Conservation (phyloP, 768 basidiomycete species). For the Suillus cothurnatus region DNA sequence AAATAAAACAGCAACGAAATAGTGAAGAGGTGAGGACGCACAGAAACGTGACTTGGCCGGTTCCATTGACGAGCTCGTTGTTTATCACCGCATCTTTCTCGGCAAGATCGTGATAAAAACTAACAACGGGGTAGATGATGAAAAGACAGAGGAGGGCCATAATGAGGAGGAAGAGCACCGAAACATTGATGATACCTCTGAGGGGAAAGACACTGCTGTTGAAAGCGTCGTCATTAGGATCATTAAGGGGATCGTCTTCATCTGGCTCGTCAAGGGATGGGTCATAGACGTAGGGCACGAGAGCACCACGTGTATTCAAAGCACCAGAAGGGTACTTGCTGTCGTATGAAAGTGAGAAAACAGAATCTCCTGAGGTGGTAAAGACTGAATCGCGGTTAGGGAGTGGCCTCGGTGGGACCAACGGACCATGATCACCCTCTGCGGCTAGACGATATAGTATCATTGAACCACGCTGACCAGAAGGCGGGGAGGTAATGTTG, state of each 20-base stretch:
- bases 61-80: constrained; percentile 67
- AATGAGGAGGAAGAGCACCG: constrained; percentile 65
- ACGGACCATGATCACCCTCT: constrained; percentile 35
- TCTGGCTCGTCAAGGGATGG: constrained; percentile 61
- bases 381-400: constrained; percentile 44
- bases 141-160: constrained; percentile 70
- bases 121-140: constrained; percentile 78
- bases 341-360: constrained; percentile 49
- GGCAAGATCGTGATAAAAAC: constrained; percentile 44
- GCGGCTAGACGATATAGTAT: constrained; percentile 60
- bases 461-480: constrained; percentile 55
- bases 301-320: constrained; percentile 31
- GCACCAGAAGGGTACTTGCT: constrained; percentile 65
- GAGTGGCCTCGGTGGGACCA: constrained; percentile 35
- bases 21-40: constrained; percentile 24
- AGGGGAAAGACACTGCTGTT: constrained; percentile 30
- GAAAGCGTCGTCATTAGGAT: constrained; percentile 43
- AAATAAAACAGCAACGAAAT: neutral
- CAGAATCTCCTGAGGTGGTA: constrained; percentile 56
- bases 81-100: constrained; percentile 53
- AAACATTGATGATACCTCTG: constrained; percentile 69
- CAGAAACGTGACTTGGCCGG: constrained; percentile 66
- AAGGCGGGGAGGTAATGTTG: constrained; percentile 18
- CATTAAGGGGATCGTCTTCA: constrained; percentile 79
- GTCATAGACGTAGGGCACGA: constrained; percentile 75